Base-by-base conservation (phyloP, 2,329 filamentous ascomycete species). In the Ophiostoma sp. region DNA sequence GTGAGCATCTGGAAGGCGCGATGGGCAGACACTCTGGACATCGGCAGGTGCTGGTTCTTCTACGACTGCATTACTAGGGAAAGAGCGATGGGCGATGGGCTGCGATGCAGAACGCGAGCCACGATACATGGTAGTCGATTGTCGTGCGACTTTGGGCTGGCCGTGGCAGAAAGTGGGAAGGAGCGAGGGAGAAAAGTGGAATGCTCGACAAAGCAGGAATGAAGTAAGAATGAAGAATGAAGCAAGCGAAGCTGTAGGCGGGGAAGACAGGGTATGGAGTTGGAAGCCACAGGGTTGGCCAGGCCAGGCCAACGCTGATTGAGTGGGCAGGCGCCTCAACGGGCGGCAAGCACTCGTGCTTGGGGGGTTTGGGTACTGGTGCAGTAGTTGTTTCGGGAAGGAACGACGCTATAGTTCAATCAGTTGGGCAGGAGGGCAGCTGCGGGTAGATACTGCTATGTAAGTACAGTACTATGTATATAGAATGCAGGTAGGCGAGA, bases 301-400 rank as follows among this genome's bases (percentile, higher is more conserved):
- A 8, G 36, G 13, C 3, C 11, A 41, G 39, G 10, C 39, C 52
- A 13, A 57, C 23, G 52, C 52, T 35, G 57, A 35, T 62, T 62
- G 57, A 62, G 57, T 57, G 57, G 52, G 23, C 52, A 57, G 52
- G 27, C 52, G 52, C 52, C 52, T 57, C 17, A 52, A 48, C 44
- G 44, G 48, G n/a, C 52, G 52, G 52, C 15, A 48, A 48, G 27
- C 27, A 31, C 44, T 20, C 17, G 23, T 27, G 7, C 23, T 57
- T 11, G 27, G 44, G 44, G 44, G 10, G 44, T 15, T 48, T 48
- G 52, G 52, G 52, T 57, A 57, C 52, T 57, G 52, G 52, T 57
- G 52, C 52, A 57, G 27, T 20, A 54, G 52, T 23, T 54, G n/a
- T n/a, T 23, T 60, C 15, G 33, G 64, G 27, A 60, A 69, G 44